These are phyloP conservation scores for Picochlorum sp. DNA, from an alignment of 139 green algal genomes.

Conservation along the genomic window DNA sequence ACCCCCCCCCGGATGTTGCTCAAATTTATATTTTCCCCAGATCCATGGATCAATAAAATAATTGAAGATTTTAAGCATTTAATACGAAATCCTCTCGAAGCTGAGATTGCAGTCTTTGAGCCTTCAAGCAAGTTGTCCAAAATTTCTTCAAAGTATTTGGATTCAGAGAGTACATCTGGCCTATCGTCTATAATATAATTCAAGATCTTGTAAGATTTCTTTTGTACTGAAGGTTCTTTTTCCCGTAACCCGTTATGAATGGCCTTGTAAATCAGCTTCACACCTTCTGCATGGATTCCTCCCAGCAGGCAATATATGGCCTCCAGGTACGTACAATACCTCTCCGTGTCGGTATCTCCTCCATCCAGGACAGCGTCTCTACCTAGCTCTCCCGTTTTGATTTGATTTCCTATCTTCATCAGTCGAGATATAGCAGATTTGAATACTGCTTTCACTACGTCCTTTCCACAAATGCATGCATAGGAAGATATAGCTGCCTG, in stretches of 20 bases:
- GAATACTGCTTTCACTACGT: slow-evolving; percentile 50
- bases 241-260: slow-evolving; percentile 36
- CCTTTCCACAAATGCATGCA: slow-evolving; percentile 36
- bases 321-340: slow-evolving; percentile 75
- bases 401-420: slow-evolving; percentile 46
- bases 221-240: slow-evolving; percentile 70
- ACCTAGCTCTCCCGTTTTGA: slow-evolving; percentile 33
- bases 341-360: slow-evolving; percentile 35
- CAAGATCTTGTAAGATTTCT: slow-evolving; percentile 89
- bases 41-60: slow-evolving; percentile 17
- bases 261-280: slow-evolving; percentile 58
- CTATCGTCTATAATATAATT: slow-evolving; percentile 47
- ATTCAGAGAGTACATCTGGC: background rate
- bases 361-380: slow-evolving; percentile 46
- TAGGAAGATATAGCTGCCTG: slow-evolving; percentile 50
- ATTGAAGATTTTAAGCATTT: slow-evolving; percentile 36
- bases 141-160: slow-evolving; percentile 30
- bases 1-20: background rate
- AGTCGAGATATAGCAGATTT: slow-evolving; percentile 54
- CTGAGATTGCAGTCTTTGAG: slow-evolving; percentile 19
- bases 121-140: slow-evolving; percentile 40
- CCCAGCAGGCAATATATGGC: slow-evolving; percentile 55
- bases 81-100: slow-evolving; percentile 76
- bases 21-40: background rate
- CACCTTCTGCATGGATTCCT: slow-evolving; percentile 46